Conservation (phyloP, 1,139 yeast genomes). For the Suhomyces taliae region DNA sequence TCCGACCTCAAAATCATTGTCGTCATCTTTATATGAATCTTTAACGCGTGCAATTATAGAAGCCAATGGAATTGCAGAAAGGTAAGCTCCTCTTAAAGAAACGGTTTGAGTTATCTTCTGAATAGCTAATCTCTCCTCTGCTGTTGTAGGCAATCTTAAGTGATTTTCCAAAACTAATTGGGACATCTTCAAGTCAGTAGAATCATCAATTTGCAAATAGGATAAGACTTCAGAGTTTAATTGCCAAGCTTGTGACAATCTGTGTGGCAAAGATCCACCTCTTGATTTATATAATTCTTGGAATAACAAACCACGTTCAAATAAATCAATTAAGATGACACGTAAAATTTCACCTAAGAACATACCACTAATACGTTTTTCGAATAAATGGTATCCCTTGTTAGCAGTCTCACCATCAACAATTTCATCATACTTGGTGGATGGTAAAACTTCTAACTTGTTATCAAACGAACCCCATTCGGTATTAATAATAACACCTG, state of each 20-base stretch:
- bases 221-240: conserved; percentile 83
- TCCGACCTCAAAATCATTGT: conserved; percentile 80
- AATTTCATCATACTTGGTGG: conserved; percentile 66
- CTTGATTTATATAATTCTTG: conserved; percentile 49
- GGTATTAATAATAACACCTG: conserved; percentile 86
- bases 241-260: conserved; percentile 72
- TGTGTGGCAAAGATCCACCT: conserved; percentile 60
- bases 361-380: conserved; percentile 93
- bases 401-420: conserved; percentile 79
- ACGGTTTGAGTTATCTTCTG: conserved; percentile 75
- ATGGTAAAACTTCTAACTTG: conserved; percentile 66
- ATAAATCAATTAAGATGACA: conserved; percentile 66
- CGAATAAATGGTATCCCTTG: conserved; percentile 85
- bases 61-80: conserved; percentile 86
- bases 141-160: conserved; percentile 64
- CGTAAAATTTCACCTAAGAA: conserved; percentile 88
- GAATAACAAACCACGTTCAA: conserved; percentile 56
- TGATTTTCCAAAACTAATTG: conserved; percentile 62
- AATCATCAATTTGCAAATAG: conserved; percentile 76
- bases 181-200: conserved; percentile 66
- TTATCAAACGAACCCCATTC: conserved; percentile 99
- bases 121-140: conserved; percentile 68
- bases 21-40: conserved; percentile 49
- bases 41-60: conserved; percentile 55
- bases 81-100: conserved; percentile 78